These are phyloP conservation scores for Dicorynia guianensis DNA, from an alignment of 306 rosid genomes.

Conservation along the genomic window DNA sequence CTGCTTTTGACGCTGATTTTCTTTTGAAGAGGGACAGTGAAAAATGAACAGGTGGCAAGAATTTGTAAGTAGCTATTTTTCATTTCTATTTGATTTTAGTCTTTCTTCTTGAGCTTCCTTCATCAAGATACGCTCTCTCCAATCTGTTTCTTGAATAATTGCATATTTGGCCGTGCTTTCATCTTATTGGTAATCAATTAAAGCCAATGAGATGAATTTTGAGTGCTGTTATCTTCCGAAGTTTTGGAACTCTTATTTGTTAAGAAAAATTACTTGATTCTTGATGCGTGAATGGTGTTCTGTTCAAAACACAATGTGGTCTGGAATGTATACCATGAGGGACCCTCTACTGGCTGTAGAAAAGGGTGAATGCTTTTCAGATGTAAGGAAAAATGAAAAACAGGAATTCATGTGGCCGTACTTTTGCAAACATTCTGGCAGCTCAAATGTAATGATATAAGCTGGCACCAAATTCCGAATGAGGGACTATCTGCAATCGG, in stretches of 20 bases:
- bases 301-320: conserved; percentile 44
- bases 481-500: conserved; percentile 65
- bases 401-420: conserved; percentile 54
- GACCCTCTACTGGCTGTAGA: conserved; percentile 49
- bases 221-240: conserved; percentile 27
- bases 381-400: conserved; percentile 52
- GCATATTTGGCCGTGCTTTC: conserved; percentile 36
- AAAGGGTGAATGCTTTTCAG: conserved; percentile 41
- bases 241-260: conserved; percentile 5
- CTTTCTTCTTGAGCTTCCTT: conserved; percentile 40
- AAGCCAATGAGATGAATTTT: conserved; percentile 37
- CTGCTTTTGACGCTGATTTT: conserved; percentile 40
- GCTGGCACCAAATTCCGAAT: conserved; percentile 63
- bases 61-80: conserved; percentile 50
- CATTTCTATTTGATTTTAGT: conserved; percentile 33
- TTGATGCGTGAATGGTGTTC: conserved; percentile 35
- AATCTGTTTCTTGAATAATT: conserved; percentile 38
- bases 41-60: conserved; percentile 47
- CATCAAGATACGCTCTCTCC: conserved; percentile 12
- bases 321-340: conserved; percentile 47
- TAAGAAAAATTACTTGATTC: conserved; percentile 8
- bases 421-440: conserved; percentile 57
- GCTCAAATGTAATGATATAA: conserved; percentile 55
- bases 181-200: conserved; percentile 35
- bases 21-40: conserved; percentile 38